A percentile compares a stretch with the other conserved stretches of the same genome.
phyloP scores from a whole-genome alignment of 2,329 filamentous ascomycete species.

The Ophiostoma ulmi region DNA sequence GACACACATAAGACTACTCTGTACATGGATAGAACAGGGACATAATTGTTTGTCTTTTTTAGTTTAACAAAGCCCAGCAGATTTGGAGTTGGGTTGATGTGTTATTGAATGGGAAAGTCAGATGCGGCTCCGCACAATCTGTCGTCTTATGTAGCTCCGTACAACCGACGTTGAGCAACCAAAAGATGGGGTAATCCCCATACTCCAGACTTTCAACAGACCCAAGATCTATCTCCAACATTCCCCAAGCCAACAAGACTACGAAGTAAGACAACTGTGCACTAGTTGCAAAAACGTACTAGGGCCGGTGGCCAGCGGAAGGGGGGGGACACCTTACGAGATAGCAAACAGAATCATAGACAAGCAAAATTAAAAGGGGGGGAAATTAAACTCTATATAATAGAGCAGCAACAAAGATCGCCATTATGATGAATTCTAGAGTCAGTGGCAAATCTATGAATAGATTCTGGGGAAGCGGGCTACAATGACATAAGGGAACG shows the following conservation, averaged over 20 bases:
- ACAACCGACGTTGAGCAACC: conserved; percentile 13
- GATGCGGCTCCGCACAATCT: conserved; percentile 22
- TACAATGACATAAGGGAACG: background rate
- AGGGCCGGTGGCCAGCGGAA: background rate
- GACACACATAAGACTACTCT: background rate
- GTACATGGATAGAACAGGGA: background rate
- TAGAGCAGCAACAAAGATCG: background rate
- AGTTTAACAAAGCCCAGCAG: background rate
- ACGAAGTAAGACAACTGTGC: background rate
- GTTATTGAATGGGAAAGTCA: conserved; percentile 8
- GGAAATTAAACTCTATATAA: background rate
- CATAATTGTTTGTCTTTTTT: background rate
- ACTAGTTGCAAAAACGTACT: background rate
- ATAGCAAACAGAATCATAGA: background rate
- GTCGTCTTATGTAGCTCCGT: conserved; percentile 15
- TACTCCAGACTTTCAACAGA: background rate
- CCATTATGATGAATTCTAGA: background rate
- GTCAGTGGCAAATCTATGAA: background rate
- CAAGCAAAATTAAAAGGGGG: background rate
- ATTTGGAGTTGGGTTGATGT: background rate
- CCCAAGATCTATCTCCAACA: background rate
- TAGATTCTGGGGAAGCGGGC: background rate
- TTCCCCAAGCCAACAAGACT: conserved; percentile 8
- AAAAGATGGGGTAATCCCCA: conserved; percentile 9
- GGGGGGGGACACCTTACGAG: background rate